Evolutionary conservation across 352 stramenopile genomes (phyloP), one percentile per base, ranked within the genome.

Genomic region (Thalassiosira pacifica): DNA sequence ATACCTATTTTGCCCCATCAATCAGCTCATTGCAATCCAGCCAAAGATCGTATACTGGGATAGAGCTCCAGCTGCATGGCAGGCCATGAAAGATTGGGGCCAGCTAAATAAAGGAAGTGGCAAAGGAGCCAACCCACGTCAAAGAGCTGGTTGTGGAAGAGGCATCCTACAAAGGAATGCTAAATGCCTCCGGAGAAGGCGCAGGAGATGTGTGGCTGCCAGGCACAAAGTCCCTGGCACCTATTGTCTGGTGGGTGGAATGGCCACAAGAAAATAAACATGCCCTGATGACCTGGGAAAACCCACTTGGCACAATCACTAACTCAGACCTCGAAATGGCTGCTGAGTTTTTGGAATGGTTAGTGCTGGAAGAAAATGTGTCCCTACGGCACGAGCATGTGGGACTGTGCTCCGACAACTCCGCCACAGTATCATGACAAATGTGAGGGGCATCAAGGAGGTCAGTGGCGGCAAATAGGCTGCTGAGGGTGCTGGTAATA

Each of bases 321-420:
- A 71, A 71, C 27, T 76, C 67, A 2, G 67, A 76, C 26, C 24
- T 76, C 0, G 67, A 76, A 37, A 63, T 40, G 27, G 66, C 4
- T 10, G 66, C 24, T 2, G 24, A 65, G 26, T 9, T 76, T 0
- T 9, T 71, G 11, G 63, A 18, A 10, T 71, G 63, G 63, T 32
- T 71, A 16, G 32, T 71, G 19, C 22, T 71, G 63, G 63, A 71
- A 71, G 63, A 29, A 8, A 34, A 3, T 10, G 37, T 57, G 5
- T 16, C 34, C 57, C 26, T 29, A 2, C 11, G 4, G 32, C 32
- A 22, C 10, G 24, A 10, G 10, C 55, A 26, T 4, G 10, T 32
- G 10, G 22, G 63, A 32, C 4, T 24, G n/a, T 16, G 48, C n/a
- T n/a, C n/a, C 2, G 22, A 82, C 63, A 82, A 74, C n/a, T 31